A percentile compares a stretch with the other conserved stretches of the same genome.
phyloP scores from a whole-genome alignment of 371 early-diverging fungal genomes.

The Lichtheimia corymbifera region DNA sequence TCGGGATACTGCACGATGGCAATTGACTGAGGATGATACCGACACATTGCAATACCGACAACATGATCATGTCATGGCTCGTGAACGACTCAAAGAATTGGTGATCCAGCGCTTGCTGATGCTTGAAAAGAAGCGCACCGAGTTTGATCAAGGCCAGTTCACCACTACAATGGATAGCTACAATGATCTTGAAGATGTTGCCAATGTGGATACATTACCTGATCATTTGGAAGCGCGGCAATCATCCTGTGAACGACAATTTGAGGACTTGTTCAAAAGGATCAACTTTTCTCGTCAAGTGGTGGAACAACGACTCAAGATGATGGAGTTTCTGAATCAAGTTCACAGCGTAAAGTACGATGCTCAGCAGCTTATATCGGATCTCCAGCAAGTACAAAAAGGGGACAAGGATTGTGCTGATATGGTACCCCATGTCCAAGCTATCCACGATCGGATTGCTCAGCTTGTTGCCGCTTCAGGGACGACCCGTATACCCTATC shows the following conservation, averaged over 20 bases:
- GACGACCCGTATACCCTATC: slow-evolving; percentile 36
- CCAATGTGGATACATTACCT: slow-evolving; percentile 32
- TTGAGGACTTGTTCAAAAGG: slow-evolving; percentile 39
- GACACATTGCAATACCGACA: slow-evolving; percentile 1
- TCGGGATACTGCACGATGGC: slow-evolving; percentile 34
- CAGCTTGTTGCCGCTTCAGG: slow-evolving; percentile 33
- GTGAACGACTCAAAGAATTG: slow-evolving; percentile 25
- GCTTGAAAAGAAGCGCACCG: slow-evolving; percentile 33
- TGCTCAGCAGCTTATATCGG: slow-evolving; percentile 15
- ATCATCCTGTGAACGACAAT: slow-evolving; percentile 33
- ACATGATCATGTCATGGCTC: slow-evolving; percentile 18
- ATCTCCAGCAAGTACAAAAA: slow-evolving; percentile 23
- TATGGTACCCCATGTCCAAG: slow-evolving; percentile 35
- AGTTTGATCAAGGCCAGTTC: slow-evolving; percentile 46
- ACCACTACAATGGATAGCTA: slow-evolving; percentile 38
- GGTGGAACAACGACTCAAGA: slow-evolving; percentile 44
- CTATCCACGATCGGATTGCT: slow-evolving; percentile 35
- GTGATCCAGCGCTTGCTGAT: slow-evolving; percentile 30
- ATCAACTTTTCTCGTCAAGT: slow-evolving; percentile 43
- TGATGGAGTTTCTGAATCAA: slow-evolving; percentile 47
- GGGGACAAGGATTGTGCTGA: slow-evolving; percentile 33
- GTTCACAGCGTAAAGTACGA: slow-evolving; percentile 20
- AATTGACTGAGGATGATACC: slow-evolving; percentile 21
- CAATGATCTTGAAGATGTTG: slow-evolving; percentile 44
- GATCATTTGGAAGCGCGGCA: slow-evolving; percentile 41